Base-by-base conservation (phyloP, 495 filamentous ascomycete species). In the Jackrogersella multiformis region DNA sequence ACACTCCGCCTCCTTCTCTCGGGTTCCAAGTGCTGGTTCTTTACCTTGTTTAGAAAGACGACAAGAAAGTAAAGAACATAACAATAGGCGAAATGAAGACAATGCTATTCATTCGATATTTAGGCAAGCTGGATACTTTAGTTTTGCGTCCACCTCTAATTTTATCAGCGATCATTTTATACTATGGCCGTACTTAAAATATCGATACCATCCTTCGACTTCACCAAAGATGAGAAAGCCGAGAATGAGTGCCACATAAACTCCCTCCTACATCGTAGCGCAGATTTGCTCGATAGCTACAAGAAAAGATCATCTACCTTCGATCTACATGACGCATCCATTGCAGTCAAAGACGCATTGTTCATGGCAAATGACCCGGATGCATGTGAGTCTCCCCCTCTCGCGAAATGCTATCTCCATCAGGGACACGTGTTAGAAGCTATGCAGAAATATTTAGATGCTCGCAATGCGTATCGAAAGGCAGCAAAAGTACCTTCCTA, bases 241-340 rank as follows among this genome's bases (percentile, higher is more conserved):
- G 42, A 64, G 5, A 64, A 64, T 39, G 18, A 28, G 2, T 15
- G 28, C 4, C 21, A 64, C 28, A 44, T 69, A 32, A 49, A 45
- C 21, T 15, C 51, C 12, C 48, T 45, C 7, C 56, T 69, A 15
- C 8, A 7, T 4, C 41, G 35, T 13, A 61, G 60, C 21, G 26
- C 6, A 10, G 18, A 56, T 15, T 21, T 64, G 30, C 61, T 69
- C 9, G 28, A 56, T 12, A 34, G 26, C 9, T 57, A 86, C 80
- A 0, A 77, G 82, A 35, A 60, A 67, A 13, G 52, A 62, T 59
- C 68, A 64, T 28, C 82, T 79, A 76, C 70, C 0, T 32, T 51
- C 12, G 49, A 44, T 13, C 34, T 61, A 2, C 24, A 35, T 2
- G 51, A 64, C 16, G 56, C 61, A 12, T 24, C 9, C 21, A 15